Evolutionary conservation across 148 eudicot species (phyloP), one percentile per base, ranked within the genome.

Genomic region (Vaccinium darrowii): DNA sequence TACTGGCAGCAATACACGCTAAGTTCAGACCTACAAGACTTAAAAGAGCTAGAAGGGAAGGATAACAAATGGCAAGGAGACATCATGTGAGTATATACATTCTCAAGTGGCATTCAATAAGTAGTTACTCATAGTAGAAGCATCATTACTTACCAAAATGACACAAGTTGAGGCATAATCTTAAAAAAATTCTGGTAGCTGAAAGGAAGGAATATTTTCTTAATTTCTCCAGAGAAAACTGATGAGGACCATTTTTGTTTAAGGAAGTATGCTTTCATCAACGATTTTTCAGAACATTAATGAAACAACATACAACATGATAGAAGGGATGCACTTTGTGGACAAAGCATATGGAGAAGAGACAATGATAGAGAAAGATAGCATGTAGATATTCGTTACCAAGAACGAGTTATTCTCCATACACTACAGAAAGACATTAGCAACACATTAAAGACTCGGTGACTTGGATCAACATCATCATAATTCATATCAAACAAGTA

Each of bases 81-180:
- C n/a, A 30, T 36, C 8, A 15, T 15, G n/a, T 36, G 50, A 15
- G 77, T 30, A 16, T 14, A 21, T 10, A n/a, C 12, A 72, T 54
- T 54, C 53, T n/a, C 79, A 43, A 43, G 39, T 25, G 74, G 76
- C 76, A 36, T 16, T 36, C 19, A 16, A 73, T 33, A 73, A 73
- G 76, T 9, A 76, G 54, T 76, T 49, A 76, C 56, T 49, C 54
- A 49, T 13, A 76, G 79, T 76, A 76, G 79, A 47, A 76, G 27
- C 54, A 76, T 76, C 15, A 75, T 75, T 47, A 75, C 25, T 21
- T 19, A 76, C 51, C 56, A 76, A 75, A 75, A 43, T 36, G 43
- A 71, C 27, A 71, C 47, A 4, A 73, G 21, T 36, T 3, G 21
- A 16, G 76, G 76, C 49, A 73, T 73, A 73, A 73, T 36, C 49